phyloP scores from a whole-genome alignment of 1,284 basidiomycete species.

The Phaffia rhodozyma region DNA sequence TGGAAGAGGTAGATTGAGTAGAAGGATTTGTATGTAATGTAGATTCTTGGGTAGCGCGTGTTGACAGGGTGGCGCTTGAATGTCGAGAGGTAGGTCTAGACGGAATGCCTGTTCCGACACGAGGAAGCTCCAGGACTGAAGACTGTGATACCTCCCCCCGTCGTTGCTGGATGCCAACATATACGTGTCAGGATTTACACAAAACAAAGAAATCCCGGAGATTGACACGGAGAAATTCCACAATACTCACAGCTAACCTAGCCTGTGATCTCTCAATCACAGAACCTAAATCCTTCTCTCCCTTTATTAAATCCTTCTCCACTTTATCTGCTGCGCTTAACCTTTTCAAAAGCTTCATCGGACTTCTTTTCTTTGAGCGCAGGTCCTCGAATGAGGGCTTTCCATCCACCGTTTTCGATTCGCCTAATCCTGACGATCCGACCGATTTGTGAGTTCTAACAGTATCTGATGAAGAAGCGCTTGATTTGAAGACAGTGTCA shows the following conservation, averaged over 20 bases:
- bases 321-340: constrained; percentile 35
- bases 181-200: too few species aligned
- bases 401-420: background rate
- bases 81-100: constrained; percentile 6
- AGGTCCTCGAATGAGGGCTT: background rate
- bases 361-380: constrained; percentile 22
- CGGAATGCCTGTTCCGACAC: background rate
- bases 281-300: constrained; percentile 17
- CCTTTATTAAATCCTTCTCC: constrained; percentile 24
- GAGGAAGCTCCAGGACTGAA: too few species aligned
- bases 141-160: background rate
- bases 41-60: background rate
- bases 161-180: too few species aligned
- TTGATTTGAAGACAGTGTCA: too few species aligned
- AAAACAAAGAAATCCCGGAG: background rate
- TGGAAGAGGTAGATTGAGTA: background rate
- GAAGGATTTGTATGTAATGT: constrained; percentile 10
- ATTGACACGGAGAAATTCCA: background rate
- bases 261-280: constrained; percentile 2
- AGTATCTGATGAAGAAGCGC: background rate
- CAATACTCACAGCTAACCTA: constrained; percentile 9
- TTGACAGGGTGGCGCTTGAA: background rate
- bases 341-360: constrained; percentile 27
- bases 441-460: background rate
- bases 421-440: background rate